These are phyloP conservation scores for Camelina hispida DNA, from an alignment of 345 rosid species.

Conservation along the genomic window DNA sequence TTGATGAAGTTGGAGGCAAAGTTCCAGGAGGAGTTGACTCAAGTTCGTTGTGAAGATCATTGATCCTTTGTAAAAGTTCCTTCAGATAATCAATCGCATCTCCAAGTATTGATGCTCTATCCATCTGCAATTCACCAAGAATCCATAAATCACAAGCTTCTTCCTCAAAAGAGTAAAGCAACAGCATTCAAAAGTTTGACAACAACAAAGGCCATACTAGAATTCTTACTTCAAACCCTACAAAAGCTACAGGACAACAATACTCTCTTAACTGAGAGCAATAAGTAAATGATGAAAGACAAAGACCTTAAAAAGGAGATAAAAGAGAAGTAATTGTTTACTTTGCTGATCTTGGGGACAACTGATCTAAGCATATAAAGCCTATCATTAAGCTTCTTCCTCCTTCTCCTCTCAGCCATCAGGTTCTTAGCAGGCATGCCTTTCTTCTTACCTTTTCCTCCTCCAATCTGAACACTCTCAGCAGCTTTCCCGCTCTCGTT, in stretches of 20 bases:
- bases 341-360: constrained; percentile 99
- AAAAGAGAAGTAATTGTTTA: constrained; percentile 38
- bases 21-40: constrained; percentile 78
- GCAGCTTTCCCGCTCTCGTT: constrained; percentile 50
- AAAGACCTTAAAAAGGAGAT: neutral
- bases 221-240: neutral
- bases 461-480: constrained; percentile 58
- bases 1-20: constrained; percentile 62
- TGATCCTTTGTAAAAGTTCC: constrained; percentile 94
- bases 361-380: constrained; percentile 98
- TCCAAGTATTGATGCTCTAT: constrained; percentile 96
- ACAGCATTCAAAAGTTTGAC: constrained; percentile 13
- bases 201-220: constrained; percentile 1
- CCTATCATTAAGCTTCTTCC: constrained; percentile 99
- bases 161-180: constrained; percentile 12
- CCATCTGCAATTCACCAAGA: constrained; percentile 70
- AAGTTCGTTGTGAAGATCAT: constrained; percentile 85
- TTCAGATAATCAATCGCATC: constrained; percentile 95
- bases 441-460: constrained; percentile 77
- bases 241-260: constrained; percentile 10
- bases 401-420: constrained; percentile 95
- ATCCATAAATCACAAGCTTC: neutral
- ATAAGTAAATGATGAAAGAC: neutral
- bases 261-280: neutral
- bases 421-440: constrained; percentile 95